phyloP scores from a whole-genome alignment of 305 asterid genomes.

The Striga hermonthica region DNA sequence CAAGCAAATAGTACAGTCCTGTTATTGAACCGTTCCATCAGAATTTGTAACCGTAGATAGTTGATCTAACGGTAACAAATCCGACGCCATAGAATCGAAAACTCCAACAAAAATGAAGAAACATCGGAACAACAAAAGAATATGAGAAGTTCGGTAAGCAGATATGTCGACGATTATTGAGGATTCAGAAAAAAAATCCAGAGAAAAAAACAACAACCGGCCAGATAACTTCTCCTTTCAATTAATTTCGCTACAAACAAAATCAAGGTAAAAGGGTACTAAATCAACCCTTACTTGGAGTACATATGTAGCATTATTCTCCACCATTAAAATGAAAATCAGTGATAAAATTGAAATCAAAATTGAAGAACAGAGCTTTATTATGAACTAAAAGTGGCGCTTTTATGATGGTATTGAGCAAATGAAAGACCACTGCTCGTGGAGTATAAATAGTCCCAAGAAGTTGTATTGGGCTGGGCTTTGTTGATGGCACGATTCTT shows the following conservation, averaged over 20 bases:
- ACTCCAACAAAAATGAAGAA: too few relatives aligned
- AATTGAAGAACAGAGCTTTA: neutral
- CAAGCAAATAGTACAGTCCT: too few relatives aligned
- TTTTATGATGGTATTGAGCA: neutral
- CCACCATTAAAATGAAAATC: neutral
- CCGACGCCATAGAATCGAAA: too few relatives aligned
- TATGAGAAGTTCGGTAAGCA: conserved; percentile 57
- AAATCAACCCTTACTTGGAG: conserved; percentile 44
- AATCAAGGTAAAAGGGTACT: conserved; percentile 40
- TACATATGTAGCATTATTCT: conserved; percentile 39
- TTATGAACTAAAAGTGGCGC: neutral
- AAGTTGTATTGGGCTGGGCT: conserved; percentile 3
- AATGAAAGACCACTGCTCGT: neutral
- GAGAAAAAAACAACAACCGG: conserved; percentile 38
- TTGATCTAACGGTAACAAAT: too few relatives aligned
- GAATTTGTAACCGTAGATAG: too few relatives aligned
- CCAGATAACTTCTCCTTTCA: conserved; percentile 45
- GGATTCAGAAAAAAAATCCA: neutral
- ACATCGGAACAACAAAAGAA: neutral
- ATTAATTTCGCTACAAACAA: conserved; percentile 45
- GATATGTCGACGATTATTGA: conserved; percentile 37
- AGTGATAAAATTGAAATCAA: neutral
- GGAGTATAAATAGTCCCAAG: neutral
- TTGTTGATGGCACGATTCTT: neutral
- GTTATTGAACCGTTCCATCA: too few relatives aligned